Evolutionary conservation across 2,329 filamentous ascomycete genomes (phyloP).

Genomic region (Zopfia rhizophila): DNA sequence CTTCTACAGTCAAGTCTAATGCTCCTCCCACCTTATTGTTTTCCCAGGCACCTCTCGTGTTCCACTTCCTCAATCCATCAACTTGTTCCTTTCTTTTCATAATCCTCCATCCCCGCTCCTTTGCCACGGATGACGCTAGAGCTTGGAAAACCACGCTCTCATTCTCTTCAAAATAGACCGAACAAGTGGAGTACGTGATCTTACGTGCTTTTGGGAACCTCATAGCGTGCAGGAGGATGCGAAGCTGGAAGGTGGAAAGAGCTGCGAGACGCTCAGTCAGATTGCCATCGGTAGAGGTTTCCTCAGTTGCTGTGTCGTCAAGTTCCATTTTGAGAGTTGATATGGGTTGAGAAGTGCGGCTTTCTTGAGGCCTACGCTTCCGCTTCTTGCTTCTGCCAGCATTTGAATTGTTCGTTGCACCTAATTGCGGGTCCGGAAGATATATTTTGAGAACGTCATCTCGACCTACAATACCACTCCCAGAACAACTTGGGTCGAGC

Average conservation of each 20-base stretch:
- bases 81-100: constrained; percentile 78
- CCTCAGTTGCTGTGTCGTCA: constrained; percentile 49
- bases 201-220: constrained; percentile 72
- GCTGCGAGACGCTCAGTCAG: constrained; percentile 70
- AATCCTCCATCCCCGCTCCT: constrained; percentile 78
- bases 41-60: constrained; percentile 65
- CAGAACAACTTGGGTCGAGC: constrained; percentile 93
- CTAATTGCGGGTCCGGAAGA: constrained; percentile 56
- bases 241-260: constrained; percentile 83
- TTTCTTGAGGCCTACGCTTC: constrained; percentile 33
- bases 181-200: constrained; percentile 95
- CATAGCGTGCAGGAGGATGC: constrained; percentile 85
- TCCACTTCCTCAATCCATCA: constrained; percentile 79
- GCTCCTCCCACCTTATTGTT: constrained; percentile 47
- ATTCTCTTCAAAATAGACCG: constrained; percentile 86
- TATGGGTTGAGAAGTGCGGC: constrained; percentile 9
- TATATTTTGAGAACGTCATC: constrained; percentile 77
- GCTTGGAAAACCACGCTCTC: constrained; percentile 82
- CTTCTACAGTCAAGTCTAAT: constrained; percentile 57
- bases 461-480: constrained; percentile 91
- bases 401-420: constrained; percentile 33
- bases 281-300: constrained; percentile 47
- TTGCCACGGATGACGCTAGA: constrained; percentile 73
- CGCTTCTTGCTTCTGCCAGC: constrained; percentile 43
- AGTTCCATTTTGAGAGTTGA: constrained; percentile 34